Conservation (phyloP, 2,329 filamentous ascomycete species). For the Fusarium metavorans region DNA sequence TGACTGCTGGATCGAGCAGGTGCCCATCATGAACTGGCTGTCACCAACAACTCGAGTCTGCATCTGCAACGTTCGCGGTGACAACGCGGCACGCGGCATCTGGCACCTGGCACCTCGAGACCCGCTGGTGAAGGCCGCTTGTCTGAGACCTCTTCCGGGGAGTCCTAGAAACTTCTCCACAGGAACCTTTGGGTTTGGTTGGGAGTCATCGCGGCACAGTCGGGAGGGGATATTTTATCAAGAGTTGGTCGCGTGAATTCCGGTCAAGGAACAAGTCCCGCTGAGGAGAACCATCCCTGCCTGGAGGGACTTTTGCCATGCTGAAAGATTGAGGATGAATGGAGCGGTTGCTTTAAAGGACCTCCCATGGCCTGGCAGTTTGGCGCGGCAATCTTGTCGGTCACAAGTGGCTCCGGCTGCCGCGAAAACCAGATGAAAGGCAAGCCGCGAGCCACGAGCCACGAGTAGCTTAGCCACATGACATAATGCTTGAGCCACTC, state of each 20-base stretch:
- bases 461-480: constrained; percentile 2
- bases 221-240: constrained; percentile 16
- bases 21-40: constrained; percentile 12
- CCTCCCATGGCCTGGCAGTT: neutral
- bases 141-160: constrained; percentile 9
- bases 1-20: constrained; percentile 38
- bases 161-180: constrained; percentile 26
- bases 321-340: constrained; percentile 2
- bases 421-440: neutral
- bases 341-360: neutral
- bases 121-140: constrained; percentile 10
- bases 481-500: neutral
- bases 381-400: constrained; percentile 4
- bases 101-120: constrained; percentile 5
- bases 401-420: neutral
- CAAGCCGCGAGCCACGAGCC: too few relatives aligned
- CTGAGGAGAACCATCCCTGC: constrained; percentile 20
- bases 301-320: constrained; percentile 34
- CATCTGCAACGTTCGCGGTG: constrained; percentile 16
- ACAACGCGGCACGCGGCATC: constrained; percentile 10
- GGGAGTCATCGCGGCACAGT: constrained; percentile 26
- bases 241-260: constrained; percentile 25
- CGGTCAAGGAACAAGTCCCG: constrained; percentile 1
- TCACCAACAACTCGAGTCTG: constrained; percentile 40
- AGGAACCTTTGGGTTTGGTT: constrained; percentile 12